A percentile compares a stretch with the other conserved stretches of the same genome.
Conservation (phyloP, 805 yeast genomes). For the Yarrowia porcina region DNA sequence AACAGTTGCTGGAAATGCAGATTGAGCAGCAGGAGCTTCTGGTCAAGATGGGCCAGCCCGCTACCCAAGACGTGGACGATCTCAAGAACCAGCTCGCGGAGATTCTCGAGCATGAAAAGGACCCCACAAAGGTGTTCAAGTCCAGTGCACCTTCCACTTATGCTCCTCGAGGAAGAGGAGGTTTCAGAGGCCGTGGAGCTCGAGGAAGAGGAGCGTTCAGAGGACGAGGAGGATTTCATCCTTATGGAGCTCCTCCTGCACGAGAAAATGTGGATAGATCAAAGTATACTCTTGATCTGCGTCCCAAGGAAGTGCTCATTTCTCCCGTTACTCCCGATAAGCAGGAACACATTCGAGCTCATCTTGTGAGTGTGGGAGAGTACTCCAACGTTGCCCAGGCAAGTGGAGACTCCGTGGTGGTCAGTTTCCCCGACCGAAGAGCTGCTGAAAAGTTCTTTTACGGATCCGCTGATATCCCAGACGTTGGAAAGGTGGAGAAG, state of each 20-base stretch:
- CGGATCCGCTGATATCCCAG: conserved; percentile 33
- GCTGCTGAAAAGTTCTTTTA: conserved; percentile 42
- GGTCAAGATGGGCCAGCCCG: conserved; percentile 30
- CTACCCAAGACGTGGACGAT: conserved; percentile 30
- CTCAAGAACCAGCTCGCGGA: conserved; percentile 38
- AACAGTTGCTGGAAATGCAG: conserved; percentile 38
- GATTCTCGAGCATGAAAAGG: conserved; percentile 28
- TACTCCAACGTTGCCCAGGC: conserved; percentile 31
- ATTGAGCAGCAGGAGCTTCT: conserved; percentile 34
- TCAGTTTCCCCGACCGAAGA: conserved; percentile 39
- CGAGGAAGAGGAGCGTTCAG: conserved; percentile 5
- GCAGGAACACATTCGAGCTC: conserved; percentile 38
- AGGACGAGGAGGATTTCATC: conserved; percentile 7
- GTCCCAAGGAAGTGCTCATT: conserved; percentile 41
- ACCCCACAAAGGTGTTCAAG: conserved; percentile 20
- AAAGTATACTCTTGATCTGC: conserved; percentile 36
- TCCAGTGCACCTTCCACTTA: background rate
- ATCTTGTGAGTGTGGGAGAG: conserved; percentile 34
- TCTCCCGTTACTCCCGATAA: conserved; percentile 35
- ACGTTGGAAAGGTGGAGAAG: conserved; percentile 36
- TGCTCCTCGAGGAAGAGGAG: conserved; percentile 11
- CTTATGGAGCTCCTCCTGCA: conserved; percentile 30
- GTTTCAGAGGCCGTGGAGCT: background rate
- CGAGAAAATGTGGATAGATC: conserved; percentile 29
- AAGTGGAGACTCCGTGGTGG: conserved; percentile 29